Evolutionary conservation across 257 asterid species (phyloP).

Genomic region (Nyctanthes arbortristis): DNA sequence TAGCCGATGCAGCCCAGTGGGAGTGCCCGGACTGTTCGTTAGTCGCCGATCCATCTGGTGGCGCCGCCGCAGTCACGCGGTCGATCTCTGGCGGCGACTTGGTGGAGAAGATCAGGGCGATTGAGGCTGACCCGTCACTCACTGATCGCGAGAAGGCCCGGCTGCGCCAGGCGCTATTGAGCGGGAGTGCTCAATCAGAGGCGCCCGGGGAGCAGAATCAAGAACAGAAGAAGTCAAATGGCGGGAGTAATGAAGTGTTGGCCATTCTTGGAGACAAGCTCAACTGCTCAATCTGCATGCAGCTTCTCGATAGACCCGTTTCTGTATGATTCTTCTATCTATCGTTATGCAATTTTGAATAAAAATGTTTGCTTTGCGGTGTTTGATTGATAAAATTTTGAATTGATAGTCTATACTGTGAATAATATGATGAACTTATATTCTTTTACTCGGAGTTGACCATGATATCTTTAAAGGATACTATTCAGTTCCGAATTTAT

Average conservation of each 20-base stretch:
- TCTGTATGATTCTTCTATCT: slow-evolving; percentile 48
- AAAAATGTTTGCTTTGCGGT: slow-evolving; percentile 10
- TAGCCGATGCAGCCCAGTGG: slow-evolving; percentile 63
- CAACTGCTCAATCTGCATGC: slow-evolving; percentile 94
- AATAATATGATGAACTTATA: slow-evolving; percentile 23
- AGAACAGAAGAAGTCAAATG: slow-evolving; percentile 22
- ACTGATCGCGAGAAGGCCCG: slow-evolving; percentile 72
- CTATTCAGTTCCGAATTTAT: background rate
- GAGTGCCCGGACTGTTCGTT: slow-evolving; percentile 73
- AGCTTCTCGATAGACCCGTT: slow-evolving; percentile 79
- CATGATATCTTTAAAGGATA: slow-evolving; percentile 12
- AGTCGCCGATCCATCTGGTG: slow-evolving; percentile 17
- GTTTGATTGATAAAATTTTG: slow-evolving; percentile 21
- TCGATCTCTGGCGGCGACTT: slow-evolving; percentile 42
- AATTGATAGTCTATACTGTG: slow-evolving; percentile 26
- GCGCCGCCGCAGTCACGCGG: slow-evolving; percentile 19
- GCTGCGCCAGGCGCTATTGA: slow-evolving; percentile 69
- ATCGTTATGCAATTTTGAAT: background rate
- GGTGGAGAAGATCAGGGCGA: slow-evolving; percentile 62
- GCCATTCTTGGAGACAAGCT: slow-evolving; percentile 65
- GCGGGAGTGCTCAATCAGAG: slow-evolving; percentile 35
- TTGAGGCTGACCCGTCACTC: slow-evolving; percentile 66
- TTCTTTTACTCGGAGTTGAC: slow-evolving; percentile 9
- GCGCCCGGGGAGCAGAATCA: background rate
- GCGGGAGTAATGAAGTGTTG: slow-evolving; percentile 40